Percentiles rank a stretch among this genome's conserved stretches.
phyloP scores from a whole-genome alignment of 2,329 filamentous ascomycete species.

The Claviceps sorghi region DNA sequence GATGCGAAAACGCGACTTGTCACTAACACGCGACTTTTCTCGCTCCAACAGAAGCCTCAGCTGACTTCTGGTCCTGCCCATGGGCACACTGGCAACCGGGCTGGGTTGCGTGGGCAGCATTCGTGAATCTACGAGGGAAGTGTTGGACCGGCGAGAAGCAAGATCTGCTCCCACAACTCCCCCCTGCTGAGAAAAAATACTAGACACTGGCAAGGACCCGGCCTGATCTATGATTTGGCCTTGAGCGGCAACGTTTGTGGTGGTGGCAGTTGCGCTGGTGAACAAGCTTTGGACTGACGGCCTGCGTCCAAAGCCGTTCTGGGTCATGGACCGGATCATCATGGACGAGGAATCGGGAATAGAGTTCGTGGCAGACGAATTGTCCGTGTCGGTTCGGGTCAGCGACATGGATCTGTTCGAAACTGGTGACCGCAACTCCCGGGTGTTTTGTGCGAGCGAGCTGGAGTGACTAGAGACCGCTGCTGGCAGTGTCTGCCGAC shows the following conservation, averaged over 20 bases:
- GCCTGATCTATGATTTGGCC: constrained; percentile 30
- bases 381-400: constrained; percentile 3
- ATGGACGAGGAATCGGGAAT: constrained; percentile 7
- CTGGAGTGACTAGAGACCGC: background rate
- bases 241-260: constrained; percentile 26
- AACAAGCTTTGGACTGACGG: constrained; percentile 16
- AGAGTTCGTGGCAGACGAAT: constrained; percentile 4
- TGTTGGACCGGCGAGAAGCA: constrained; percentile 9
- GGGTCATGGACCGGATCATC: constrained; percentile 20
- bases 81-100: constrained; percentile 28
- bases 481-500: constrained; percentile 1
- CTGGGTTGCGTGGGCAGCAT: constrained; percentile 37
- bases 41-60: constrained; percentile 42
- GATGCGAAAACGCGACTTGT: constrained; percentile 14
- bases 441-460: constrained; percentile 1
- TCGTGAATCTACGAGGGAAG: constrained; percentile 20
- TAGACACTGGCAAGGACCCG: constrained; percentile 17
- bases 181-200: constrained; percentile 8
- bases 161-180: constrained; percentile 12
- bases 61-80: constrained; percentile 47
- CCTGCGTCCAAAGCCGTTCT: constrained; percentile 15
- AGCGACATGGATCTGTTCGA: constrained; percentile 2
- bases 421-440: constrained; percentile 1
- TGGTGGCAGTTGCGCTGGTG: constrained; percentile 23
- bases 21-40: constrained; percentile 26